Conservation (phyloP, 2,329 filamentous ascomycete genomes). For the Ascomycota sp. region DNA sequence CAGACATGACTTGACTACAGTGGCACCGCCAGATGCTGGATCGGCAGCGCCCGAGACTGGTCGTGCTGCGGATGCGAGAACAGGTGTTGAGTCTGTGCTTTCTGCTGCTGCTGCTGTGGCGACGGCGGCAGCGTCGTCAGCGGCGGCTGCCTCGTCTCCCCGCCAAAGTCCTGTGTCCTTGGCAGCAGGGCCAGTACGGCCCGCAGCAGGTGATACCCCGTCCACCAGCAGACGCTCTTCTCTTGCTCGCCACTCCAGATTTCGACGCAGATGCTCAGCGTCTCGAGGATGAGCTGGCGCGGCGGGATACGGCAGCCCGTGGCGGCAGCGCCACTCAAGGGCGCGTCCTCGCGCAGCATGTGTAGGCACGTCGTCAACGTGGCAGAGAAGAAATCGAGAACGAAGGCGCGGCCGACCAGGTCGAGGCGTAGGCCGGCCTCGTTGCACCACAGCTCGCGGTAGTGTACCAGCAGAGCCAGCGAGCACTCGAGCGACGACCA, state of each 20-base stretch:
- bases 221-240: constrained; percentile 15
- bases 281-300: constrained; percentile 15
- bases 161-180: background rate
- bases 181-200: constrained; percentile 5
- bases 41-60: background rate
- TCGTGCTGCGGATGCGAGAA: background rate
- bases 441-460: constrained; percentile 14
- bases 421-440: constrained; percentile 9
- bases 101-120: background rate
- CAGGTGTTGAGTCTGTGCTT: background rate
- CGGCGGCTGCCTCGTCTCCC: background rate
- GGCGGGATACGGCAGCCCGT: constrained; percentile 12
- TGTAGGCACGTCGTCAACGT: constrained; percentile 14
- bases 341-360: constrained; percentile 14
- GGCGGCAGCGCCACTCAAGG: constrained; percentile 8
- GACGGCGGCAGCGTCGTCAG: background rate
- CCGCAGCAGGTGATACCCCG: constrained; percentile 12
- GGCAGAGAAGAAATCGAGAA: constrained; percentile 16
- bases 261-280: constrained; percentile 12
- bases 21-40: too few relatives aligned
- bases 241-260: constrained; percentile 15
- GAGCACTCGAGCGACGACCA: constrained; percentile 17
- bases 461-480: constrained; percentile 14
- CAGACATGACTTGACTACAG: too few relatives aligned
- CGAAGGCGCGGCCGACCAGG: constrained; percentile 13